These are phyloP conservation scores for Chenopodium album DNA, from an alignment of 148 eudicot species.

Conservation along the genomic window DNA sequence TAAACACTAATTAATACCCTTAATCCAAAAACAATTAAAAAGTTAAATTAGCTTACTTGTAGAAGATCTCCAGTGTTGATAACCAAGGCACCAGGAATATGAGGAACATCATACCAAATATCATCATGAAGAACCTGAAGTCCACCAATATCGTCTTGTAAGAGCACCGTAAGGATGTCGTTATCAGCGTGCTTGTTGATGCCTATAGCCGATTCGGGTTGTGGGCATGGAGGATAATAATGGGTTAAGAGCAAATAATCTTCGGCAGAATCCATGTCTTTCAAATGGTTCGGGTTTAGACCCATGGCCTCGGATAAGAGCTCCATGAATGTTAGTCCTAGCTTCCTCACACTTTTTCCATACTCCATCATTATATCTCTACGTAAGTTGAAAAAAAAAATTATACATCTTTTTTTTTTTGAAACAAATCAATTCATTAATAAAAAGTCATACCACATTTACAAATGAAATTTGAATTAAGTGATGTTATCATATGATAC, in stretches of 20 bases:
- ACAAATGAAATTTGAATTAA: too few relatives aligned
- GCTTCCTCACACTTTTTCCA: slow-evolving; percentile 24
- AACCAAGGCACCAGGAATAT: slow-evolving; percentile 21
- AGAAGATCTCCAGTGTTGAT: slow-evolving; percentile 55
- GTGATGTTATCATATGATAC: too few relatives aligned
- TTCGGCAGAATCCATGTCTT: slow-evolving; percentile 31
- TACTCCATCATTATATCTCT: slow-evolving; percentile 36
- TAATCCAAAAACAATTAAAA: too few relatives aligned
- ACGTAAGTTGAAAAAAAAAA: background rate
- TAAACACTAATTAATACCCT: too few relatives aligned
- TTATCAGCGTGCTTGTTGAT: slow-evolving; percentile 36
- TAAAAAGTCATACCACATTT: too few relatives aligned
- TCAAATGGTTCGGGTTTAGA: slow-evolving; percentile 25
- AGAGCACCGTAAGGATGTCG: slow-evolving; percentile 38
- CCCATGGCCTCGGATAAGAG: slow-evolving; percentile 40
- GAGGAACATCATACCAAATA: slow-evolving; percentile 42
- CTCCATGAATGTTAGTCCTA: slow-evolving; percentile 24
- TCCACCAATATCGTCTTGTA: slow-evolving; percentile 39
- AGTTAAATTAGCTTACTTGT: slow-evolving; percentile 33
- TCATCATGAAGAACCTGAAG: slow-evolving; percentile 37
- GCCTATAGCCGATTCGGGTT: slow-evolving; percentile 40
- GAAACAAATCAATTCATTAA: too few relatives aligned
- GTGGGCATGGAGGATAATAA: slow-evolving; percentile 52
- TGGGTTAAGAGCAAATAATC: slow-evolving; percentile 19
- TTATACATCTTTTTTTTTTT: too few relatives aligned